phyloP scores from a whole-genome alignment of 2,329 filamentous ascomycete genomes.

The Neonectria faginata region DNA sequence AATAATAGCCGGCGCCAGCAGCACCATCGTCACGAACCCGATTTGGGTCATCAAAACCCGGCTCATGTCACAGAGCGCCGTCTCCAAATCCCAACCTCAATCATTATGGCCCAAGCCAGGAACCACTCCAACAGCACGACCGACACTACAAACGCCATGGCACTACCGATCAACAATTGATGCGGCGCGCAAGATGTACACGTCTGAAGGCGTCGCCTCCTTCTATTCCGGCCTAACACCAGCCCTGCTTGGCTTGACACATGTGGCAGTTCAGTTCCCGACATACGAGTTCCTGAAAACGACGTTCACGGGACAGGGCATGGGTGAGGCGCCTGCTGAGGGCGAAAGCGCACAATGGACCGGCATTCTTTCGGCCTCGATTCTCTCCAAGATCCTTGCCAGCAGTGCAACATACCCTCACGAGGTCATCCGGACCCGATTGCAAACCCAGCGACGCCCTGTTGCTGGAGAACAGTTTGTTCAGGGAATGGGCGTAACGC shows the following conservation, averaged over 20 bases:
- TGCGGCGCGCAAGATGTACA: constrained; percentile 96
- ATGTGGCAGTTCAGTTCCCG: constrained; percentile 97
- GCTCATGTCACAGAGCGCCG: constrained; percentile 90
- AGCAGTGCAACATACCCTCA: constrained; percentile 97
- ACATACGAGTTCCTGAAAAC: constrained; percentile 95
- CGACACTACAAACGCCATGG: constrained; percentile 77
- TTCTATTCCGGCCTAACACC: constrained; percentile 97
- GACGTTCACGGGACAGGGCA: constrained; percentile 87
- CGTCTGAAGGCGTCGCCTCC: constrained; percentile 84
- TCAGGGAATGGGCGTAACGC: constrained; percentile 60
- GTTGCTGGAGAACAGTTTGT: constrained; percentile 65
- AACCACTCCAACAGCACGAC: constrained; percentile 67
- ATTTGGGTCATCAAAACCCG: constrained; percentile 99
- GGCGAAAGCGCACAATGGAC: constrained; percentile 74
- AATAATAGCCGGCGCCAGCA: constrained; percentile 89
- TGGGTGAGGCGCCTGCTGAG: constrained; percentile 71
- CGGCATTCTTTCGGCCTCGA: constrained; percentile 88
- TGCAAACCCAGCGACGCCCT: constrained; percentile 91
- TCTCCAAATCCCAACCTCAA: constrained; percentile 54
- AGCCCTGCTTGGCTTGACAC: constrained; percentile 88
- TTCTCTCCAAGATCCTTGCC: constrained; percentile 93
- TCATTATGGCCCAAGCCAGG: constrained; percentile 60
- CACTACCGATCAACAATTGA: constrained; percentile 92
- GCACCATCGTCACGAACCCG: constrained; percentile 93
- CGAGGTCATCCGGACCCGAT: constrained; percentile 90